These are phyloP conservation scores for Apiospora aurea DNA, from an alignment of 2,329 filamentous ascomycete genomes.

Conservation along the genomic window DNA sequence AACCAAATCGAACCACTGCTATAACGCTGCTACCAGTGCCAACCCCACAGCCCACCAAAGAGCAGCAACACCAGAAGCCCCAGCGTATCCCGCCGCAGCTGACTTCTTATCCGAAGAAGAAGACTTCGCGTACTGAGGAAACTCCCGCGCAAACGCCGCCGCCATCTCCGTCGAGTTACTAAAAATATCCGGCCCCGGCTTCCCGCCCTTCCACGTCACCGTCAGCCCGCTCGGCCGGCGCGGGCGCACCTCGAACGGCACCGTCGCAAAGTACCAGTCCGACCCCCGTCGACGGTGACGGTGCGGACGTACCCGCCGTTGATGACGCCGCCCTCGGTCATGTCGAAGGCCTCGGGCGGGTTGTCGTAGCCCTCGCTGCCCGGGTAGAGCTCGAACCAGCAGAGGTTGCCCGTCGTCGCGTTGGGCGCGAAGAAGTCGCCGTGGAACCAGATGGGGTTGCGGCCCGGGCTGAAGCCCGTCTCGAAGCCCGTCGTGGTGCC, in stretches of 20 bases:
- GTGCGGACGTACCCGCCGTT: background rate
- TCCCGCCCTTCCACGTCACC: background rate
- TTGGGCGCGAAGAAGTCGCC: slow-evolving; percentile 10
- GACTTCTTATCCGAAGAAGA: background rate
- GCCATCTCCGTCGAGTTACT: background rate
- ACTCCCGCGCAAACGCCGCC: background rate
- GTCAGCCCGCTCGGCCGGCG: background rate
- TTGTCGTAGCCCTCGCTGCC: background rate
- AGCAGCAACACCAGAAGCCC: background rate
- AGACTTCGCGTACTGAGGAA: background rate
- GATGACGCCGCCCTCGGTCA: background rate
- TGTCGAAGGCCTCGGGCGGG: background rate
- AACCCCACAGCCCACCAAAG: background rate
- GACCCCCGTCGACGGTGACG: background rate
- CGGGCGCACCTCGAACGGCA: background rate
- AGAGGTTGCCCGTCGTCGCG: background rate
- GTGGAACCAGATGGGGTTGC: background rate
- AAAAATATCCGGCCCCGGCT: background rate
- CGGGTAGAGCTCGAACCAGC: slow-evolving; percentile 11
- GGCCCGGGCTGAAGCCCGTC: background rate
- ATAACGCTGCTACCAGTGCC: background rate
- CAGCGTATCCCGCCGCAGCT: background rate
- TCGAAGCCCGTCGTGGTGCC: background rate
- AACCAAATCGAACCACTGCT: no score
- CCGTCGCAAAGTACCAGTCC: background rate